Base-by-base conservation (phyloP, 805 yeast species). In the Zygotorulaspora florentina region DNA sequence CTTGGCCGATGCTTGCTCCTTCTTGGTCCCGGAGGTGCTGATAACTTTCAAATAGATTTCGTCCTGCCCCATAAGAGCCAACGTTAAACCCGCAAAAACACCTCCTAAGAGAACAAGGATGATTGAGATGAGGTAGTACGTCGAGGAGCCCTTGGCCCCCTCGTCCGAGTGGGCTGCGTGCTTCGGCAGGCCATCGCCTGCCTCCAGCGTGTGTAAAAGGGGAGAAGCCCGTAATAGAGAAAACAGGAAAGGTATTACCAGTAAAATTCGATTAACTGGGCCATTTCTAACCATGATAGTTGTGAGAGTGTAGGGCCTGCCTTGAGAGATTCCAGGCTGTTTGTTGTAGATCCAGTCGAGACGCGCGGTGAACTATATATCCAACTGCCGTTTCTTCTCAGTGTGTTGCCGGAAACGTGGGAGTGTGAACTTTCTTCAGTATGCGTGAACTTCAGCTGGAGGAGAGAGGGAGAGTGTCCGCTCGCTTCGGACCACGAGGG, bases 61-160 rank as follows among this genome's bases (percentile, higher is more conserved):
- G 65, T 91, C 98, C 66, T 91, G 98, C 55, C 98, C 98, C 99
- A 91, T 91, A 9, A 91, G 75, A 2, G 93, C 98, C 40, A 91
- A 72, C n/a, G 99, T 93, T 35, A 91, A 73, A 7, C 95, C 96
- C 4, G 96, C 95, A 73, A 87, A 87, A n/a, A 85, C 81, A 54
- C 96, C 96, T 47, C 96, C 96, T 3, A 85, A 71, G 29, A 87
- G 58, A 1, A 87, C 95, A 18, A 87, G 71, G 17, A 70, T 53
- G 6, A 76, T 73, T 1, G 93, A 83, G 11, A 83, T 70, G 40
- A 70, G 42, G 55, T 79, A 62, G 55, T 79, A 77, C 29, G 73
- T 52, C 58, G 73, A 13, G 20, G 36, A 33, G 18, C 36, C 36
- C 16, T 33, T 33, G 36, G 36, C 20, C 8, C 20, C 20, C 20